Evolutionary conservation across 2,329 filamentous ascomycete genomes (phyloP).

Genomic region (Phaeosphaeriaceae sp.): DNA sequence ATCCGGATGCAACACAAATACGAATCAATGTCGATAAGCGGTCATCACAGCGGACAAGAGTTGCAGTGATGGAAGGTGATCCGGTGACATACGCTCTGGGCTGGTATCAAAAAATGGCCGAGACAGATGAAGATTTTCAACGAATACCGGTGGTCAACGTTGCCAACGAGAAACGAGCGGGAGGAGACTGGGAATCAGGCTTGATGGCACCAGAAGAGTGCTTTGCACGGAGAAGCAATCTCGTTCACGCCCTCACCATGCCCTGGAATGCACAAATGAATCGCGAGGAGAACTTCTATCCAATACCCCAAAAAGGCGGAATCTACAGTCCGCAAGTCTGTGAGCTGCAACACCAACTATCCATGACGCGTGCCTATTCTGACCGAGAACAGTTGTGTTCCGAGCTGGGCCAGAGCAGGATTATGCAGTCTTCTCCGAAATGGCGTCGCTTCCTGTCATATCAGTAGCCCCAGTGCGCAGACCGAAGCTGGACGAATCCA

Average conservation of each 20-base stretch:
- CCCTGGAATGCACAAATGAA: conserved; percentile 55
- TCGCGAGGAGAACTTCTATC: conserved; percentile 65
- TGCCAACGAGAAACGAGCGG: conserved; percentile 77
- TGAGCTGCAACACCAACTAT: conserved; percentile 47
- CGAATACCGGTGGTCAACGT: conserved; percentile 72
- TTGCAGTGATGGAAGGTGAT: conserved; percentile 55
- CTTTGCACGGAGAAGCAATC: conserved; percentile 75
- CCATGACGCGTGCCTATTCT: conserved; percentile 4
- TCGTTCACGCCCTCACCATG: conserved; percentile 71
- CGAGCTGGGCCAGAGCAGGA: conserved; percentile 66
- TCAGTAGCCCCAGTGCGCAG: conserved; percentile 75
- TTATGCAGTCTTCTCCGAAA: conserved; percentile 52
- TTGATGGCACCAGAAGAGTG: conserved; percentile 73
- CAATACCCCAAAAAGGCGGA: conserved; percentile 72
- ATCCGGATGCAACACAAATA: conserved; percentile 49
- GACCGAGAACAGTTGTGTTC: conserved; percentile 65
- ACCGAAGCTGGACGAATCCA: conserved; percentile 73
- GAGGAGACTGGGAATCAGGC: conserved; percentile 80
- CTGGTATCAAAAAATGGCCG: conserved; percentile 57
- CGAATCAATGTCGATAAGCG: conserved; percentile 57
- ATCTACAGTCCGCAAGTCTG: conserved; percentile 74
- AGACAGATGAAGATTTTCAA: conserved; percentile 36
- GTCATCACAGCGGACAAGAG: conserved; percentile 48
- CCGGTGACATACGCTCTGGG: conserved; percentile 63
- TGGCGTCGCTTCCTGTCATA: conserved; percentile 69